Base-by-base conservation (phyloP, 2,329 filamentous ascomycete genomes). In the Trichoderma koningiopsis region DNA sequence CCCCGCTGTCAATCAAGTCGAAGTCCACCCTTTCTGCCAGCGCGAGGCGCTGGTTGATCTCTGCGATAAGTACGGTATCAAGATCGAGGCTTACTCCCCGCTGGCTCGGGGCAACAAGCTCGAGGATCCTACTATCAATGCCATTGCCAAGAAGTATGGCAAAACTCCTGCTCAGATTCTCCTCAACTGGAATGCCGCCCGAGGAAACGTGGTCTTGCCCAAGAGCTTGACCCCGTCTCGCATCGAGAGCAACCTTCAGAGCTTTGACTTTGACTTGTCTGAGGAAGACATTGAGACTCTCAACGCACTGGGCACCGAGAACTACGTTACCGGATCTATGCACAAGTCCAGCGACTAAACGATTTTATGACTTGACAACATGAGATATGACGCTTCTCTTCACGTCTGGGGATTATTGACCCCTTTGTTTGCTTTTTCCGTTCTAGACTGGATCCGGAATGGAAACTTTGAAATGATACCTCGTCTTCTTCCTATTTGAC, bases 1-100 rank as follows among this genome's bases (percentile, higher is more conserved):
- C 0, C 92, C 92, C 0, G 89, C 87, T 5, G 86, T 91, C 72
- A 94, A 95, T 82, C 92, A 95, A 83, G 90, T 94, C 75, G 92
- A 94, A 82, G 88, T 88, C 72, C 91, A 95, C 79, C 91, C 92
- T 1, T 92, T 92, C 78, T 83, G 91, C 70, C 89, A 90, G 78
- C 89, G 90, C 75, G 82, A 83, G 40, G 81, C 83, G 58, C 81
- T 91, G 7, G 73, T 91, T 33, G 79, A 83, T 31, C 90, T 86
- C 78, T 86, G 85, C 78, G 82, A 83, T 71, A 79, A 84, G 74
- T 79, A 89, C 74, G 78, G 81, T 70, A 91, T 92, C 73, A 84
- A 85, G 10, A 80, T 86, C 3, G 80, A 84, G 56, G 87, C 86
- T 1, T 90, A 89, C 79, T 92, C 91, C 53, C 81, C 71, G 60